Conservation (phyloP, 2,329 filamentous ascomycete species). For the Pestalotiopsis sp. region DNA sequence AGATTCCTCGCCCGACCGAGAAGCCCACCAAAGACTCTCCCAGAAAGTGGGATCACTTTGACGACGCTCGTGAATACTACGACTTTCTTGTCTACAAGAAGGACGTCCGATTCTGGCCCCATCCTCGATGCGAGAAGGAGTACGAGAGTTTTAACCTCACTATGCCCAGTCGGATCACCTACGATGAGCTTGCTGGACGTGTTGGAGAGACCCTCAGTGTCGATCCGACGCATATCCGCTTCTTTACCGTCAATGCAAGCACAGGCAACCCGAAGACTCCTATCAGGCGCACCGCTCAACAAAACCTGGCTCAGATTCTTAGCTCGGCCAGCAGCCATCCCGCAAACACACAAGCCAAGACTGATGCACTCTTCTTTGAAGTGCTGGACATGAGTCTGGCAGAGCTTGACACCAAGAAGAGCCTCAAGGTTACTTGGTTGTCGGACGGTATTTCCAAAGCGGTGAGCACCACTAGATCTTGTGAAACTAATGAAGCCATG, state of each 20-base stretch:
- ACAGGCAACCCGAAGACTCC: constrained; percentile 76
- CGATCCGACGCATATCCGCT: constrained; percentile 84
- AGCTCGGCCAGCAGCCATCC: constrained; percentile 73
- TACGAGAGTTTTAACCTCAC: constrained; percentile 73
- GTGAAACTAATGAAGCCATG: not conserved
- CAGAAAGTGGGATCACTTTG: constrained; percentile 53
- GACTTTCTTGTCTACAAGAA: constrained; percentile 89
- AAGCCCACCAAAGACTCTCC: constrained; percentile 37
- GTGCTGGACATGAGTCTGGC: constrained; percentile 91
- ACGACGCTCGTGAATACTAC: constrained; percentile 85
- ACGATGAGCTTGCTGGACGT: constrained; percentile 83
- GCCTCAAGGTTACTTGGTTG: constrained; percentile 79
- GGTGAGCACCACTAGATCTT: constrained; percentile 46
- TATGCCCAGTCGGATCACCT: constrained; percentile 85
- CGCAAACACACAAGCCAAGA: constrained; percentile 68
- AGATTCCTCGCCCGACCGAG: constrained; percentile 40
- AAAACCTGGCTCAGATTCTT: constrained; percentile 79
- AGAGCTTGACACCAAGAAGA: constrained; percentile 92
- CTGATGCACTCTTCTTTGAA: constrained; percentile 87
- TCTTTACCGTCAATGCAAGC: constrained; percentile 80
- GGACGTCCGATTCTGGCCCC: constrained; percentile 75
- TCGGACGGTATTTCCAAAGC: constrained; percentile 92
- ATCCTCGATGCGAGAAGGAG: constrained; percentile 57
- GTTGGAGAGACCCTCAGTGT: constrained; percentile 77
- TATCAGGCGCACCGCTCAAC: constrained; percentile 71